Evolutionary conservation across 2,329 filamentous ascomycete species (phyloP).

Genomic region (Simplicillium aogashimaense): DNA sequence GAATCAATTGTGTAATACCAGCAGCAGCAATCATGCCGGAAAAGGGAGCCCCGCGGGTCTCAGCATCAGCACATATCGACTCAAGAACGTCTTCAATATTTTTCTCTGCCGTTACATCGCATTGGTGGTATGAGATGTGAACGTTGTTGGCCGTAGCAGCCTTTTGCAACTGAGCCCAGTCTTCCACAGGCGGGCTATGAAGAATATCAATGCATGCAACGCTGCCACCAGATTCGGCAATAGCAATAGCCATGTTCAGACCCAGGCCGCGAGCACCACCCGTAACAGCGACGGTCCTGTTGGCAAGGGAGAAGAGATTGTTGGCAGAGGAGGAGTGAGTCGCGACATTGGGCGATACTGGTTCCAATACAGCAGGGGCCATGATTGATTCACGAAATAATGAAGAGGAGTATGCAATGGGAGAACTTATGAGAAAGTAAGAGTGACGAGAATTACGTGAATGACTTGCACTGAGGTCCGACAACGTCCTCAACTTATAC

Average conservation of each 20-base stretch:
- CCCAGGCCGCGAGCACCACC: slow-evolving; percentile 31
- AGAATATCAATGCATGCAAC: slow-evolving; percentile 38
- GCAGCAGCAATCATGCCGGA: slow-evolving; percentile 29
- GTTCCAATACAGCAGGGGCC: not conserved
- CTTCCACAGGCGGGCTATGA: slow-evolving; percentile 20
- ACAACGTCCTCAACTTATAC: too few relatives aligned
- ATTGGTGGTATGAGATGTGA: slow-evolving; percentile 28
- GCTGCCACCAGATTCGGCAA: slow-evolving; percentile 38
- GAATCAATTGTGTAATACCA: slow-evolving; percentile 29
- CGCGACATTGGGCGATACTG: slow-evolving; percentile 18
- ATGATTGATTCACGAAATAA: not conserved
- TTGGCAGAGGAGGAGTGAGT: slow-evolving; percentile 12
- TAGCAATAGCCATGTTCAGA: slow-evolving; percentile 35
- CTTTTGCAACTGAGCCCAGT: slow-evolving; percentile 32
- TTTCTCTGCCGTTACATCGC: slow-evolving; percentile 36
- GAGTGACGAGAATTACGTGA: too few relatives aligned
- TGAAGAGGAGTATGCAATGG: too few relatives aligned
- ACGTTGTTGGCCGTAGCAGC: slow-evolving; percentile 23
- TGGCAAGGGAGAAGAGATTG: slow-evolving; percentile 33
- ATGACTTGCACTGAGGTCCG: too few relatives aligned
- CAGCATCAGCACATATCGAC: slow-evolving; percentile 23
- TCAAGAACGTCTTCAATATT: slow-evolving; percentile 23
- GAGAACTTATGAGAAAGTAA: too few relatives aligned
- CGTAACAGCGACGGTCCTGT: slow-evolving; percentile 36
- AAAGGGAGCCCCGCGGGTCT: slow-evolving; percentile 19